Evolutionary conservation across 441 rosid species (phyloP), one percentile per base, ranked within the genome.

Genomic region (Gossypium gossypioides): DNA sequence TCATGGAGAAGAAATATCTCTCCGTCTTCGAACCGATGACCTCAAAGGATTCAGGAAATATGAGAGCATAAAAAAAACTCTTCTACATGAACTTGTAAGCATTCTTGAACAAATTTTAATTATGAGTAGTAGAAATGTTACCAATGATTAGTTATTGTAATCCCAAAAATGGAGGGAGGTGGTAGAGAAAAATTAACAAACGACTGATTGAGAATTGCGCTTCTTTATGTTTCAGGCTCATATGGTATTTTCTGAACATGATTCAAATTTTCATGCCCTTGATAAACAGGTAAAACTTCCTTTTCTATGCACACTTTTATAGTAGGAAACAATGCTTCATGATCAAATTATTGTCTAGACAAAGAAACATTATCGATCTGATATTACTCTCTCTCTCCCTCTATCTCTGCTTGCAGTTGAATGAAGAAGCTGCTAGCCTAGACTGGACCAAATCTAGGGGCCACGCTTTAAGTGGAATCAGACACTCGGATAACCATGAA

Each of bases 11-110:
- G 99, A 95, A 86, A 95, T 92, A 77, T 95, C 97, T 63, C 81
- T 92, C 81, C 95, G 98, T 75, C 92, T 95, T 77, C 89, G 97
- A 64, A 95, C 99, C 3, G 99, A 95, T 87, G 97, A 92, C 80
- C 93, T 92, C 73, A 88, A 86, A 76, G 96, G 92, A 66, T 95
- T 95, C 75, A 86, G 98, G 85, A 95, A 95, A 86, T 95, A 91
- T 64, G 96, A 86, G 58, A 87, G 93, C 84, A 91, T 92, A 3
- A 92, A 91, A 80, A 88, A 88, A 80, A 92, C 99, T 65, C 91
- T 95, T 58, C 73, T 95, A 76, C 99, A 95, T 77, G 99, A 95
- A 85, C 98, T 92, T 67, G 99, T 92, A 86, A 80, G 88, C 72
- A 56, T 34, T 66, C 37, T 72, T 51, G 16, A 34, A 56, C 22